Base-by-base conservation (phyloP, 805 yeast genomes). In the Wickerhamiella parazyma region DNA sequence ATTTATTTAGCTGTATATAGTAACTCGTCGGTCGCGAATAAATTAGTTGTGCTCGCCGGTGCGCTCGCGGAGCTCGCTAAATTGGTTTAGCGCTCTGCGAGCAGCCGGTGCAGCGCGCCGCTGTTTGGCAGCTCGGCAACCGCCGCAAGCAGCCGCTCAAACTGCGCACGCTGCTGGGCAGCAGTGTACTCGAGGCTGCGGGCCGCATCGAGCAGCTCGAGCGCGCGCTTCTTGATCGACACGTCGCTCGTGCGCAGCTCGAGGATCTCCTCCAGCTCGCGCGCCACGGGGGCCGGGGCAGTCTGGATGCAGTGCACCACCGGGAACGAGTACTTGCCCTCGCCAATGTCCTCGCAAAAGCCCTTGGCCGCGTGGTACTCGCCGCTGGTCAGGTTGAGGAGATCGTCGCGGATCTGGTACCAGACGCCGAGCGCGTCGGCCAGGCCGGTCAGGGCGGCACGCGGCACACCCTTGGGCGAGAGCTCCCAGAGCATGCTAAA, bases 271-370 rank as follows among this genome's bases (percentile, higher is more conserved):
- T 29, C 33, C n/a, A 51, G 48, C 41, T 41, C 49, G 2, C 17
- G 14, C 10, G 34, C 38, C 41, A 21, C 24, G 24, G 67, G 65
- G 1, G 53, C 48, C 1, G 53, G 48, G 38, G 65, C 65, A 28
- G 56, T 52, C 16, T 64, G 54, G 2, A 80, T 60, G 3, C 78
- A 70, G 58, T 84, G 91, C 14, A 87, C 71, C 2, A 87, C 75
- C 0, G 95, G 95, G 49, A 83, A 80, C 0, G 94, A 83, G 47
- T 80, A 73, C 60, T 86, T 87, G 0, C 95, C 95, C 58, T 87
- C 95, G 0, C 85, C 75, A 24, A 87, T 70, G 56, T 87, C 97
- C 53, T 87, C 95, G 42, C 84, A 75, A 49, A 72, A 72, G 2
- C 94, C 94, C 68, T 83, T 81, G 56, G 75, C 76, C 38, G 68